These are phyloP conservation scores for Naematelia aurantialba DNA, from an alignment of 768 basidiomycete genomes.

Conservation along the genomic window DNA sequence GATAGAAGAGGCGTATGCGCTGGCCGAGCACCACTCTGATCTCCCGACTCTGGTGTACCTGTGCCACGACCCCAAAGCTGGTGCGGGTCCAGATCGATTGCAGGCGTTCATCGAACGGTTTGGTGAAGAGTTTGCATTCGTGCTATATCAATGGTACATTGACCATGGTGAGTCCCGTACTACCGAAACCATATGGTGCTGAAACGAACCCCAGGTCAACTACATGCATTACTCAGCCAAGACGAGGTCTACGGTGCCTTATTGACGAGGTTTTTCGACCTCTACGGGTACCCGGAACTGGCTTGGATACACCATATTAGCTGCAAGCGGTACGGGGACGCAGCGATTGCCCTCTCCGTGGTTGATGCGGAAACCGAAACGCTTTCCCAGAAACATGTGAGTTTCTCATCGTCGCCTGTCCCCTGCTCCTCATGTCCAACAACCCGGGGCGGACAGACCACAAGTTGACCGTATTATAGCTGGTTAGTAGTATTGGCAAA, in stretches of 20 bases:
- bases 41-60: slow-evolving; percentile 79
- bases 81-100: slow-evolving; percentile 51
- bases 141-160: slow-evolving; percentile 89
- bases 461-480: slow-evolving; percentile 53
- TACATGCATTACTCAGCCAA: slow-evolving; percentile 75
- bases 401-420: slow-evolving; percentile 38
- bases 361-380: slow-evolving; percentile 61
- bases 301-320: slow-evolving; percentile 85
- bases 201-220: slow-evolving; percentile 58
- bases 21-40: slow-evolving; percentile 84
- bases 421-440: background rate
- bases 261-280: slow-evolving; percentile 69
- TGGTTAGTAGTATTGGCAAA: slow-evolving; percentile 88
- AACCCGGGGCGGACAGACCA: background rate
- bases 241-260: slow-evolving; percentile 62
- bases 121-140: slow-evolving; percentile 76
- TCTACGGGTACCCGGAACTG: slow-evolving; percentile 56
- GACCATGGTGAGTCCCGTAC: slow-evolving; percentile 63
- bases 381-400: slow-evolving; percentile 73
- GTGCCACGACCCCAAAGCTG: slow-evolving; percentile 58
- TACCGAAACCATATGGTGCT: background rate
- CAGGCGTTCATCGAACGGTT: slow-evolving; percentile 71
- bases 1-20: slow-evolving; percentile 66
- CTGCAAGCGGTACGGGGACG: slow-evolving; percentile 62
- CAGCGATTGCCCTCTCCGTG: slow-evolving; percentile 62